Base-by-base conservation (phyloP, 1,284 basidiomycete genomes). In the Wallemia mellicola region DNA sequence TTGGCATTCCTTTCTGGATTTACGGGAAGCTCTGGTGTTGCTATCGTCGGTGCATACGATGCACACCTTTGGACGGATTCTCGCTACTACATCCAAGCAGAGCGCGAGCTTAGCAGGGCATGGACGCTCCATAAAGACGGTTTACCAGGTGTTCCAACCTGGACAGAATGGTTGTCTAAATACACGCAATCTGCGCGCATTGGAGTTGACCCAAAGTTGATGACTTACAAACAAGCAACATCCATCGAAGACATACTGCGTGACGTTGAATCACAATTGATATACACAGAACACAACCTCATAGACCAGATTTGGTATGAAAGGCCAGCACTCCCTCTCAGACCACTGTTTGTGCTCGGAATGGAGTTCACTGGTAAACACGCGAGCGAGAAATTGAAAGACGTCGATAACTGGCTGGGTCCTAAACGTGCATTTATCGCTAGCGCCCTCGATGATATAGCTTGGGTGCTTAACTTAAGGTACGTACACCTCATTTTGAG, bases 111-210 rank as follows among this genome's bases (percentile, higher is more conserved):
- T 1, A 17, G n/a, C 55, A 9, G 28, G 5, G 28, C 27, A 22
- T 60, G 19, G 19, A 26, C 27, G 28, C 54, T 28, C 22, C 24
- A 17, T 2, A 24, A 28, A 17, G n/a, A 25, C 27, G n/a, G 27
- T 15, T 24, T 54, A 25, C 19, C 56, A 26, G 28, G 58, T 56
- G 27, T 25, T 24, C 27, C 1, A 15, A 57, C 54, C 11, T 59
- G 54, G 59, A 60, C 54, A 57, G 60, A 30, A 61, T 65, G 57
- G 68, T 65, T n/a, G n/a, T 57, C 30, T 19, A 26, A 24, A 28
- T 73, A 89, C 57, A 91, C 89, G 69, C 94, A 89, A 1, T 91
- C 95, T 72, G 91, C 91, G 1, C n/a, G 77, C 48, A 80, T 91
- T 59, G 88, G 86, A 3, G 79, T 92, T 59, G 86, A 92, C 71